Base-by-base conservation (phyloP, 2,329 filamentous ascomycete genomes). In the Claviceps sp. region DNA sequence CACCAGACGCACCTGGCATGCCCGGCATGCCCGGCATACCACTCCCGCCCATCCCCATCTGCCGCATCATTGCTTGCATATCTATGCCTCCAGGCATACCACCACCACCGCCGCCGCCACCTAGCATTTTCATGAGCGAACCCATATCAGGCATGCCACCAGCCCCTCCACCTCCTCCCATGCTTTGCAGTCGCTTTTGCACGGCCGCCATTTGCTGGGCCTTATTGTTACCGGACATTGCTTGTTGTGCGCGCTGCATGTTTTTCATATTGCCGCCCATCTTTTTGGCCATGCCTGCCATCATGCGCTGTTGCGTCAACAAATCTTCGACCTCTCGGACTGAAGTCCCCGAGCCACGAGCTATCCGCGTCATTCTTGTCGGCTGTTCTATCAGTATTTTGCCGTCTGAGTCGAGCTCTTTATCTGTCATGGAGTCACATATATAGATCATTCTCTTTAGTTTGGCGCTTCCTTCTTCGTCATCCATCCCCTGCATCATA, bases 391-490 rank as follows among this genome's bases (percentile, higher is more conserved):
- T 80, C 59, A 98, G 91, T 56, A 95, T 81, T 70, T 95, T 95
- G 65, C 93, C 93, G 62, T 98, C 91, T 44, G 86, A 87, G 67
- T 98, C 91, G 20, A 98, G 81, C 66, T 98, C 93, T 65, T 94
- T 94, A 22, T 87, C 81, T 0, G 91, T 97, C 93, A 98, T 98
- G 57, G 85, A 91, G 71, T 98, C 93, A 72, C 90, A 96, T 54
- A 98, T 95, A 72, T 95, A 97, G 60, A 98, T 89, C 93, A 98
- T 98, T 56, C 93, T 85, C 70, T 95, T 94, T 26, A 98, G 78
- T 70, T 97, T 96, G 61, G 85, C 74, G 51, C 84, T 82, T n/a
- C 91, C 91, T 63, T 97, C 93, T 63, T 97, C 91, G 64, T 98
- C 94, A 64, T 97, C 90, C 79, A 97, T 93, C 41, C 89, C 89